Base-by-base conservation (phyloP, 2,329 filamentous ascomycete species). In the Fusarium chaquense region DNA sequence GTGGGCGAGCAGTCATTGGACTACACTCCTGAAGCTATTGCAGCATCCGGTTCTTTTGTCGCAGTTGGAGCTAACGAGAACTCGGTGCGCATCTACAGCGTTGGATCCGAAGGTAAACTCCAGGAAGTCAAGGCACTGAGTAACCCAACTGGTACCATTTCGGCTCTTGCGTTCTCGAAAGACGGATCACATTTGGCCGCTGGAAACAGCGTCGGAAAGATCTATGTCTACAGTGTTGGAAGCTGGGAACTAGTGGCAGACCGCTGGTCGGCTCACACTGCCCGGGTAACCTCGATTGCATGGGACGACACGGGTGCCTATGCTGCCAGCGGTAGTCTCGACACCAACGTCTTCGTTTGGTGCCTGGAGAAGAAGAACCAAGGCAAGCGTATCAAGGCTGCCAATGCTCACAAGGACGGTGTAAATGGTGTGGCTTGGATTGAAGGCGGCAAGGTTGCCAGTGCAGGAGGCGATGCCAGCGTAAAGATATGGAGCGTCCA, bases 361-460 rank as follows among this genome's bases (percentile, higher is more conserved):
- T 97, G 93, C 78, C 80, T 98, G 58, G 85, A 83, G 40, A 92
- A 93, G 77, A 85, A 81, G 66, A 91, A 93, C 75, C 95, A 95
- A 1, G 94, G 93, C 4, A 92, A 92, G 80, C 87, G 95, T 72
- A 87, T 97, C 72, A 95, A 96, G 83, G 91, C 90, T 16, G 82
- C 89, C 24, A 97, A 97, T 76, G 94, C 95, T 51, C 96, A 99
- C 82, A 98, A 98, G 82, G 96, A 98, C 76, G 96, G 96, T 12
- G 94, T 98, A 20, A 93, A 91, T 72, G 95, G 93, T 18, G 91
- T 98, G 18, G 87, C 87, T 15, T 99, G 95, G 94, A 85, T 93
- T 16, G 86, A 85, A 30, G 88, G 86, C 11, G 84, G 84, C 61
- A 93, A 87, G 81, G 85, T 98, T 51, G 89, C 92, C 12, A 97